Conservation (phyloP, 2,329 filamentous ascomycete genomes). For the Hypomyces perniciosus region DNA sequence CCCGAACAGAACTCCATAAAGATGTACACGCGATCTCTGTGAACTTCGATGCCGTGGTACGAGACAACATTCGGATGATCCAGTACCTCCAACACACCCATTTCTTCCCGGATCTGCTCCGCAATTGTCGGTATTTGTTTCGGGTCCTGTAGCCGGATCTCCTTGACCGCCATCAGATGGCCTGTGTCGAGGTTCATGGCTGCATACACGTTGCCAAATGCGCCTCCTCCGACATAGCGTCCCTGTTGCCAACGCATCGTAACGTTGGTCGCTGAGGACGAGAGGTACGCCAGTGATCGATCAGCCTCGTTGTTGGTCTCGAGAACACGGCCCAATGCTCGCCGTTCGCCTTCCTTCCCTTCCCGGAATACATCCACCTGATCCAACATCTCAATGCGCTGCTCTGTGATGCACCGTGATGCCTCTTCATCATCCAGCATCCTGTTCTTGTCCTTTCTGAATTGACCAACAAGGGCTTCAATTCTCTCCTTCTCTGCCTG, state of each 20-base stretch:
- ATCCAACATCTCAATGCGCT: slow-evolving; percentile 66
- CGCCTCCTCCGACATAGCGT: slow-evolving; percentile 94
- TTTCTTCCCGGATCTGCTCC: slow-evolving; percentile 90
- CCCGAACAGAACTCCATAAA: slow-evolving; percentile 99
- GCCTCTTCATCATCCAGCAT: slow-evolving; percentile 81
- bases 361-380: slow-evolving; percentile 74
- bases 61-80: slow-evolving; percentile 97
- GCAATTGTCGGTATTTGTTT: slow-evolving; percentile 93
- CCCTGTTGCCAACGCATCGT: slow-evolving; percentile 97
- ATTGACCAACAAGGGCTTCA: slow-evolving; percentile 71
- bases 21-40: slow-evolving; percentile 98
- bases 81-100: slow-evolving; percentile 90
- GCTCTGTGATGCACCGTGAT: slow-evolving; percentile 63
- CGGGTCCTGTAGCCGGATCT: slow-evolving; percentile 93
- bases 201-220: slow-evolving; percentile 94
- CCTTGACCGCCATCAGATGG: slow-evolving; percentile 96
- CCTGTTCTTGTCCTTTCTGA: slow-evolving; percentile 69
- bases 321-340: slow-evolving; percentile 81
- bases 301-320: slow-evolving; percentile 96
- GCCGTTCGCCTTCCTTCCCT: slow-evolving; percentile 75
- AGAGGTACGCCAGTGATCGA: slow-evolving; percentile 86
- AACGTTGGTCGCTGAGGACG: slow-evolving; percentile 89
- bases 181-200: slow-evolving; percentile 96
- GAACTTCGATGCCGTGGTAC: slow-evolving; percentile 96
- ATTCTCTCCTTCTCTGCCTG: slow-evolving; percentile 87